Percentiles rank a stretch among this genome's conserved stretches.
Evolutionary conservation across 768 basidiomycete species (phyloP).

Genomic region (Lactarius vividus): DNA sequence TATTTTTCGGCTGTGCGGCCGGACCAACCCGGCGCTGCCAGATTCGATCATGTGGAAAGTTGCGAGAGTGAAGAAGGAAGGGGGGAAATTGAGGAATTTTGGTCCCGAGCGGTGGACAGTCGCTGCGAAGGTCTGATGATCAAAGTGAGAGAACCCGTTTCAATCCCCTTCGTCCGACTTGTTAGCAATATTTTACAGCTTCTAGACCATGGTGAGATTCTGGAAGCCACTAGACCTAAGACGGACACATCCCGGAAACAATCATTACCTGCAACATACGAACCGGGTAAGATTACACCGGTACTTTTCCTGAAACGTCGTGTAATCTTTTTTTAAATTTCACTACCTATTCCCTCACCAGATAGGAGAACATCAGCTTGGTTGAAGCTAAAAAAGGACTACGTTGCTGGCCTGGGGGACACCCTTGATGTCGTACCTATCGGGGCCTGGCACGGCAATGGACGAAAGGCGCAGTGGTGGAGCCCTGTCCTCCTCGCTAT

Average conservation of each 20-base stretch:
- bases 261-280: conserved; percentile 80
- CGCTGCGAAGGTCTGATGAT: conserved; percentile 94
- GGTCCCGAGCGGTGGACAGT: conserved; percentile 68
- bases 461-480: conserved; percentile 90
- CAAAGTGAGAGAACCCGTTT: conserved; percentile 51
- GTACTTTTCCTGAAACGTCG: conserved; percentile 10
- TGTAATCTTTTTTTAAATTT: neutral
- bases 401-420: conserved; percentile 77
- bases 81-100: conserved; percentile 69
- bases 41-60: conserved; percentile 71
- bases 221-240: conserved; percentile 37
- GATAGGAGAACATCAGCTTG: conserved; percentile 86
- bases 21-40: conserved; percentile 48
- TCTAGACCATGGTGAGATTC: conserved; percentile 52
- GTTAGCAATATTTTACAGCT: conserved; percentile 42
- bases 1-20: conserved; percentile 56
- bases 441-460: conserved; percentile 88
- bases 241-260: conserved; percentile 51
- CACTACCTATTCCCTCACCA: conserved; percentile 25
- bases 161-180: conserved; percentile 15
- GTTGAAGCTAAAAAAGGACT: conserved; percentile 93
- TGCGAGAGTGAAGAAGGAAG: conserved; percentile 62
- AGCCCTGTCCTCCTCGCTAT: conserved; percentile 80
- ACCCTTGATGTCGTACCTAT: conserved; percentile 69
- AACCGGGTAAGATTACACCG: conserved; percentile 49